A percentile compares a stretch with the other conserved stretches of the same genome.
Conservation (phyloP, 78 protist genomes). For the Paratrimastix pyriformis region DNA sequence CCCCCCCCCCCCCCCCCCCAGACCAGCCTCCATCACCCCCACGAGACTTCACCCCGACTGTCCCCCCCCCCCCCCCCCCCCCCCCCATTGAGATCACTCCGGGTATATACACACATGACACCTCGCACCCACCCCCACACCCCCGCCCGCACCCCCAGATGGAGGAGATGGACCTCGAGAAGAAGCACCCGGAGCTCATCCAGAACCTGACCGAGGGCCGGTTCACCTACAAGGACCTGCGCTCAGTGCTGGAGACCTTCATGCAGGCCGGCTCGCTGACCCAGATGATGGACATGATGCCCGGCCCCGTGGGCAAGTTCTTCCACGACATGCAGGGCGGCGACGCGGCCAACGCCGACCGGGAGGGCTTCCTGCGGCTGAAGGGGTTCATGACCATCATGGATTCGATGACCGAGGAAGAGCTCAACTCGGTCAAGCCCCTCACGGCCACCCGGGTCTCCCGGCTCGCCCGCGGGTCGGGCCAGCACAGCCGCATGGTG, state of each 20-base stretch:
- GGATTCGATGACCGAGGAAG: constrained; percentile 81
- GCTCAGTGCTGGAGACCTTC: constrained; percentile 78
- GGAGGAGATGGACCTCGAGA: not conserved
- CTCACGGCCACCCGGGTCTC: constrained; percentile 34
- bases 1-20: too few species aligned
- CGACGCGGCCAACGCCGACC: constrained; percentile 20
- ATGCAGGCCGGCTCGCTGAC: constrained; percentile 72
- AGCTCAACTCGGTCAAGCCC: constrained; percentile 55
- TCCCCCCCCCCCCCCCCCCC: too few species aligned
- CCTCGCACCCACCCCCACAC: too few species aligned
- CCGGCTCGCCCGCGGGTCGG: constrained; percentile 73
- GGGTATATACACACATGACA: too few species aligned
- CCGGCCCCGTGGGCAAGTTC: constrained; percentile 23
- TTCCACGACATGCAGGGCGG: not conserved
- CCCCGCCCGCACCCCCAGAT: too few species aligned
- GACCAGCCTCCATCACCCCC: too few species aligned
- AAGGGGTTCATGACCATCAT: constrained; percentile 69
- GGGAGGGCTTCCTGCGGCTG: constrained; percentile 43
- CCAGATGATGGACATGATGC: constrained; percentile 55
- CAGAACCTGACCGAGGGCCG: constrained; percentile 49
- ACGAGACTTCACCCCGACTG: too few species aligned
- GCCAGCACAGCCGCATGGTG: constrained; percentile 60
- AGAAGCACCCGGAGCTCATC: constrained; percentile 33
- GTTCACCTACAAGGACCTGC: constrained; percentile 86
- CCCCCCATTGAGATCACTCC: too few species aligned